phyloP scores from a whole-genome alignment of 768 basidiomycete genomes.

The Lentinula detonsa region DNA sequence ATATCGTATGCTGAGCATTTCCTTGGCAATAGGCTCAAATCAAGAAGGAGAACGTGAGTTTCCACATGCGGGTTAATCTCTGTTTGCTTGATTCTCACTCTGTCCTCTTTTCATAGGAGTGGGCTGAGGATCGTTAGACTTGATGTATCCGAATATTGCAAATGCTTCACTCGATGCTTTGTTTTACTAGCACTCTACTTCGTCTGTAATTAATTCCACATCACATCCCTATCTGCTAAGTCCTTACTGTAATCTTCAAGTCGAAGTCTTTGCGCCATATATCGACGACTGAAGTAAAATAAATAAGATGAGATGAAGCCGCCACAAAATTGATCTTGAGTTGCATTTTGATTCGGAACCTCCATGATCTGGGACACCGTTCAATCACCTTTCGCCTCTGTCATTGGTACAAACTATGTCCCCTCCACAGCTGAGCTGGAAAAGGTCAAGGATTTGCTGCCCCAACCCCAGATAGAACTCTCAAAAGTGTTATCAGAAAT shows the following conservation, averaged over 20 bases:
- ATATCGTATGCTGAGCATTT: slow-evolving; percentile 9
- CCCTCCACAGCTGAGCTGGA: not conserved
- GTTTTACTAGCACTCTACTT: not conserved
- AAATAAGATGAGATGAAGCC: not conserved
- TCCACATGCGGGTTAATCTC: not conserved
- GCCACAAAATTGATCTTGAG: too few relatives aligned
- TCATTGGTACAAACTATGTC: not conserved
- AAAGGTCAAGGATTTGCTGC: not conserved
- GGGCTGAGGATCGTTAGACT: slow-evolving; percentile 81
- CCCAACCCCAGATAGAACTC: not conserved
- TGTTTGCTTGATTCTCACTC: slow-evolving; percentile 8
- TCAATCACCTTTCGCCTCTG: not conserved
- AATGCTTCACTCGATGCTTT: not conserved
- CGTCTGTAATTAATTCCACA: not conserved
- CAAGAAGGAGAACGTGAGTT: slow-evolving; percentile 96
- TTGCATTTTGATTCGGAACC: not conserved
- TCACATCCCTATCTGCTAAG: not conserved
- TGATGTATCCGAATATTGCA: not conserved
- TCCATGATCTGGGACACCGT: not conserved
- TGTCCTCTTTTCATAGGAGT: slow-evolving; percentile 52
- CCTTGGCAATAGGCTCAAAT: slow-evolving; percentile 71
- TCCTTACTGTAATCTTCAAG: too few relatives aligned
- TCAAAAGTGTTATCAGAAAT: not conserved
- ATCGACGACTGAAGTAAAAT: too few relatives aligned
- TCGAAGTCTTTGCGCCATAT: too few relatives aligned